phyloP scores from a whole-genome alignment of 805 yeast species.

The Candida maesae region DNA sequence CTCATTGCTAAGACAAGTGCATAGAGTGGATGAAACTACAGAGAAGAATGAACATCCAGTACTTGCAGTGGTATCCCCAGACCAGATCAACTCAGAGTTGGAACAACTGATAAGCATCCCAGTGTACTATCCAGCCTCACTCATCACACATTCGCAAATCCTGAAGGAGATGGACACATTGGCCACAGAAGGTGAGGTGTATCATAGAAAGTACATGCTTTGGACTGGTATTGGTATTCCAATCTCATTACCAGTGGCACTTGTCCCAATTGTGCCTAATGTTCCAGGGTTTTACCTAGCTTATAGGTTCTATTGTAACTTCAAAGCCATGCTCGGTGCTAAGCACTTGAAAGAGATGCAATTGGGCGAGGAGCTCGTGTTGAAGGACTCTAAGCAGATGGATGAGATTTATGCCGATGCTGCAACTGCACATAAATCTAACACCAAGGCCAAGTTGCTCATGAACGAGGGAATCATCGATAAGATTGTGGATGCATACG shows the following conservation, averaged over 20 bases:
- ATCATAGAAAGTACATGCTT: slow-evolving; percentile 54
- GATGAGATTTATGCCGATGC: slow-evolving; percentile 26
- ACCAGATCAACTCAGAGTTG: slow-evolving; percentile 14
- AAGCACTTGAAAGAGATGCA: slow-evolving; percentile 58
- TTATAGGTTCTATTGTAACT: slow-evolving; percentile 80
- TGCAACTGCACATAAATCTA: too few species aligned
- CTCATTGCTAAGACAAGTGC: slow-evolving; percentile 41
- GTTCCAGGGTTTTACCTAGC: slow-evolving; percentile 86
- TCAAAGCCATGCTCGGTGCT: slow-evolving; percentile 74
- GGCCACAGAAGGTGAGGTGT: slow-evolving; percentile 40
- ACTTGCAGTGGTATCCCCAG: slow-evolving; percentile 6
- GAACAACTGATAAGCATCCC: slow-evolving; percentile 32
- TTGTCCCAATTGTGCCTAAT: slow-evolving; percentile 85
- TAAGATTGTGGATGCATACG: slow-evolving; percentile 40
- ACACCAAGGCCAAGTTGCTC: too few species aligned
- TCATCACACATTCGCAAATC: slow-evolving; percentile 29
- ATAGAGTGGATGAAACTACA: slow-evolving; percentile 18
- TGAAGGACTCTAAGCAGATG: slow-evolving; percentile 31
- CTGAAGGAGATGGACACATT: slow-evolving; percentile 38
- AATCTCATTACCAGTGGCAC: slow-evolving; percentile 70
- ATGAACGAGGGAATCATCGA: slow-evolving; percentile 45
- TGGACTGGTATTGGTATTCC: slow-evolving; percentile 63
- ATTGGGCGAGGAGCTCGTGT: slow-evolving; percentile 37
- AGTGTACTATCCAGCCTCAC: slow-evolving; percentile 56
- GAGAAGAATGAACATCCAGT: not conserved